Evolutionary conservation across 495 filamentous ascomycete species (phyloP).

Genomic region (Aspergillus avenaceus): DNA sequence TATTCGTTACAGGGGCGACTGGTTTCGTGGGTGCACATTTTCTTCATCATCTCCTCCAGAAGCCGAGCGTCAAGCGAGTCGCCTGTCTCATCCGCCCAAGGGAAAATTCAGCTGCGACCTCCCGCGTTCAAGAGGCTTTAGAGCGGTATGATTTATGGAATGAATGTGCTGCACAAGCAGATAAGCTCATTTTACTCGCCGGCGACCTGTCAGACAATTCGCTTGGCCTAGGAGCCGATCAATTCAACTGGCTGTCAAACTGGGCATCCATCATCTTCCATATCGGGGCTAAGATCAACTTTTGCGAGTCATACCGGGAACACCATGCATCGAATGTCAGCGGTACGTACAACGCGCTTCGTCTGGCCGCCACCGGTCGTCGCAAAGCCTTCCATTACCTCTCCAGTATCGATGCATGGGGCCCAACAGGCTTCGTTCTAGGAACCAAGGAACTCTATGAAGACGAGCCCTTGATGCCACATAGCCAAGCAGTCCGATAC

Average conservation of each 20-base stretch:
- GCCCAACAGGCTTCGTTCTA: conserved; percentile 3
- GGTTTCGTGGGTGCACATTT: conserved; percentile 11
- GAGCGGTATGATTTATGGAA: conserved; percentile 13
- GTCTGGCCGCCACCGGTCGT: conserved; percentile 7
- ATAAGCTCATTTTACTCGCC: conserved; percentile 11
- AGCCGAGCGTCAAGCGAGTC: conserved; percentile 3
- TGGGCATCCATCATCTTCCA: conserved; percentile 18
- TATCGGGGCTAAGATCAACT: conserved; percentile 21
- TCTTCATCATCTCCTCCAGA: background rate
- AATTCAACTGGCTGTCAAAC: conserved; percentile 6
- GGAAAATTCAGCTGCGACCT: background rate
- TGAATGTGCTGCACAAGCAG: background rate
- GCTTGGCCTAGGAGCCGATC: conserved; percentile 4
- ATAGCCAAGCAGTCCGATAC: conserved; percentile 9
- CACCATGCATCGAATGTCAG: conserved; percentile 17
- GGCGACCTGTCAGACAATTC: conserved; percentile 7
- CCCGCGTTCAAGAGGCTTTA: conserved; percentile 1
- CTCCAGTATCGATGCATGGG: conserved; percentile 17
- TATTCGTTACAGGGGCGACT: conserved; percentile 12
- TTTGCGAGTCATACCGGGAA: conserved; percentile 11
- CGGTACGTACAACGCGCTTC: conserved; percentile 13
- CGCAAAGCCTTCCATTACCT: conserved; percentile 21
- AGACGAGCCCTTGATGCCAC: conserved; percentile 7
- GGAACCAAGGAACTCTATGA: conserved; percentile 8
- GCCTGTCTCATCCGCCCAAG: conserved; percentile 9